Evolutionary conservation across 306 rosid genomes (phyloP).

Genomic region (Inga laurina): DNA sequence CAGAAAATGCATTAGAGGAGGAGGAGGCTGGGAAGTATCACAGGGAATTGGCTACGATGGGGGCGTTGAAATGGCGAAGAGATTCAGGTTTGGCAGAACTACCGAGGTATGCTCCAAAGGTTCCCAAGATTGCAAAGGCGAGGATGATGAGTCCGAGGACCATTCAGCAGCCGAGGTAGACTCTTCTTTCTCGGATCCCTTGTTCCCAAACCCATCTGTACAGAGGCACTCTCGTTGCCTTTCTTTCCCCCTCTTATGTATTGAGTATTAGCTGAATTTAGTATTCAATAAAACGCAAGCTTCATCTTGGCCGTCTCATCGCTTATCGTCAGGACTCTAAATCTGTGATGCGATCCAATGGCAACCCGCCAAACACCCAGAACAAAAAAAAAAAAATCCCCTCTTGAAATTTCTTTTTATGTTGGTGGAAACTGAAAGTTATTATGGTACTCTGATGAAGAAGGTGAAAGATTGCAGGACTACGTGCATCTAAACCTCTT

Average conservation of each 20-base stretch:
- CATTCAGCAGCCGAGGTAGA: slow-evolving; percentile 77
- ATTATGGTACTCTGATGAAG: not conserved
- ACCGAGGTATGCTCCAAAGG: slow-evolving; percentile 56
- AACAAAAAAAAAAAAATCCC: not conserved
- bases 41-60: slow-evolving; percentile 32
- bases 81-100: slow-evolving; percentile 33
- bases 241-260: not conserved
- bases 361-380: not conserved
- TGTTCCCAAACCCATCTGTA: not conserved
- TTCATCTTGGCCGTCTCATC: not conserved
- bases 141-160: slow-evolving; percentile 60
- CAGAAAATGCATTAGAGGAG: slow-evolving; percentile 34
- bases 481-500: not conserved
- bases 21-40: slow-evolving; percentile 34
- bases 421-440: not conserved
- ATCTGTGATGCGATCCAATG: not conserved
- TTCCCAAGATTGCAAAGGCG: slow-evolving; percentile 52
- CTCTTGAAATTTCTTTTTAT: not conserved
- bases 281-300: not conserved
- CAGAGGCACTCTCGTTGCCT: not conserved
- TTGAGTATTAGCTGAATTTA: not conserved
- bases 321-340: not conserved
- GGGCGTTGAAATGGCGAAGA: slow-evolving; percentile 51
- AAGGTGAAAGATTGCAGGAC: not conserved
- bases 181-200: not conserved